phyloP scores from a whole-genome alignment of 2,329 filamentous ascomycete genomes.

The Orbilia javanica region DNA sequence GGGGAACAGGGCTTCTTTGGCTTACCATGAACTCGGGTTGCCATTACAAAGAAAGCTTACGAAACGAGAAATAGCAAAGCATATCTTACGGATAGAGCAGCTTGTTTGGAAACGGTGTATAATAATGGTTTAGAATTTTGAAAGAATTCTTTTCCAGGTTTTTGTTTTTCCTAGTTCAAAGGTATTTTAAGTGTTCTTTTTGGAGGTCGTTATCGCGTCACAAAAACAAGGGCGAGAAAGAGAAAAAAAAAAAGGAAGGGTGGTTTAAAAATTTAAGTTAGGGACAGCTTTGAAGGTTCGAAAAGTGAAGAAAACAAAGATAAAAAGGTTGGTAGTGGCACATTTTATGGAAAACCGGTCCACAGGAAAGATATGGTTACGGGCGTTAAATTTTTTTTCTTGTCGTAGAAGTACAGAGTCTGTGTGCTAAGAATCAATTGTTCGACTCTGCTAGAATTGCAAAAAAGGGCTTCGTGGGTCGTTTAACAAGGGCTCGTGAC shows the following conservation, averaged over 20 bases:
- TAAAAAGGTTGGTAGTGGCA: constrained; percentile 43
- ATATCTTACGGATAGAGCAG: background rate
- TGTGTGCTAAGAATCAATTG: constrained; percentile 32
- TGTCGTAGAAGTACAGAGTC: constrained; percentile 51
- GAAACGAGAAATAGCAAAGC: background rate
- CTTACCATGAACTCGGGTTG: background rate
- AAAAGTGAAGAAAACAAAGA: constrained; percentile 24
- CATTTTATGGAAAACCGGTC: constrained; percentile 44
- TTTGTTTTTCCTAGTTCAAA: constrained; percentile 45
- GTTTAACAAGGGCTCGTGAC: constrained; percentile 46
- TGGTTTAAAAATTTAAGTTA: constrained; percentile 46
- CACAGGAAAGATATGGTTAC: constrained; percentile 47
- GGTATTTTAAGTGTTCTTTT: constrained; percentile 40
- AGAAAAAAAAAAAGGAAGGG: constrained; percentile 11
- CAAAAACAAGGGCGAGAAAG: constrained; percentile 46
- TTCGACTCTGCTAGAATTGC: constrained; percentile 34
- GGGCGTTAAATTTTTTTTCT: constrained; percentile 21
- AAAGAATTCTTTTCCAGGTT: constrained; percentile 53
- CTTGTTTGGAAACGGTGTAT: constrained; percentile 19
- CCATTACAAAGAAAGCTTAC: background rate
- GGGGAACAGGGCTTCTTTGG: background rate
- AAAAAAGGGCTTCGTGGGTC: constrained; percentile 30
- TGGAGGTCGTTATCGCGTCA: constrained; percentile 56
- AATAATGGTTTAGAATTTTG: constrained; percentile 45
- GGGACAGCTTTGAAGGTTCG: constrained; percentile 55